Conservation (phyloP, 768 basidiomycete species). For the Steccherinum ochraceum region DNA sequence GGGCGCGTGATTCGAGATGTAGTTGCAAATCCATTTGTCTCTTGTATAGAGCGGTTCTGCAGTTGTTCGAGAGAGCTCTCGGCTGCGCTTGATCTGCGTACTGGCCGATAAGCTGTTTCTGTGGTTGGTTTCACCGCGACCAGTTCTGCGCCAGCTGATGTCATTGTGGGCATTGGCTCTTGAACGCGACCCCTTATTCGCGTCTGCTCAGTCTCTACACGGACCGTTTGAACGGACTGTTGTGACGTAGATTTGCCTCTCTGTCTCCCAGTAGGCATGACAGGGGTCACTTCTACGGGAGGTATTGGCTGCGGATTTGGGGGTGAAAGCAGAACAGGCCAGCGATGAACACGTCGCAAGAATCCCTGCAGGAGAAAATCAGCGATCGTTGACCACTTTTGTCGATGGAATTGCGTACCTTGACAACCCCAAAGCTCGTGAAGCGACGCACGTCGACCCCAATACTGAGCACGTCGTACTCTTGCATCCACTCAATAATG, state of each 20-base stretch:
- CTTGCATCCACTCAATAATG: constrained; percentile 83
- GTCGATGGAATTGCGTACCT: constrained; percentile 51
- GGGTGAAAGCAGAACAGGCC: constrained; percentile 60
- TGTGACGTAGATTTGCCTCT: not conserved
- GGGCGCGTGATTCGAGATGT: constrained; percentile 17
- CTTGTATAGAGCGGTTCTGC: constrained; percentile 39
- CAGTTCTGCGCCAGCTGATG: constrained; percentile 23
- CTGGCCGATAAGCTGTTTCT: constrained; percentile 2
- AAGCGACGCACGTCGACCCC: constrained; percentile 94
- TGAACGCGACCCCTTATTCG: constrained; percentile 12
- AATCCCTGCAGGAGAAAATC: constrained; percentile 55
- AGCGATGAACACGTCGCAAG: constrained; percentile 88
- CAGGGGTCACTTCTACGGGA: not conserved
- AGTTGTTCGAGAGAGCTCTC: constrained; percentile 66
- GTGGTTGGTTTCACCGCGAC: constrained; percentile 13
- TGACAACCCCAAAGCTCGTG: constrained; percentile 95
- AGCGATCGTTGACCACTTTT: too few species aligned
- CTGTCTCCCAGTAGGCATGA: not conserved
- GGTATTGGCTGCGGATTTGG: not conserved
- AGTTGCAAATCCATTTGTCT: constrained; percentile 36
- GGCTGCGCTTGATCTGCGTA: constrained; percentile 54
- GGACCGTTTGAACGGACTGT: not conserved
- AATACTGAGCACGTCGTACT: constrained; percentile 56
- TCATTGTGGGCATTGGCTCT: constrained; percentile 16
- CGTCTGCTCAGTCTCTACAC: constrained; percentile 7